Base-by-base conservation (phyloP, 2,329 filamentous ascomycete species). In the Fusarium staphyleae region DNA sequence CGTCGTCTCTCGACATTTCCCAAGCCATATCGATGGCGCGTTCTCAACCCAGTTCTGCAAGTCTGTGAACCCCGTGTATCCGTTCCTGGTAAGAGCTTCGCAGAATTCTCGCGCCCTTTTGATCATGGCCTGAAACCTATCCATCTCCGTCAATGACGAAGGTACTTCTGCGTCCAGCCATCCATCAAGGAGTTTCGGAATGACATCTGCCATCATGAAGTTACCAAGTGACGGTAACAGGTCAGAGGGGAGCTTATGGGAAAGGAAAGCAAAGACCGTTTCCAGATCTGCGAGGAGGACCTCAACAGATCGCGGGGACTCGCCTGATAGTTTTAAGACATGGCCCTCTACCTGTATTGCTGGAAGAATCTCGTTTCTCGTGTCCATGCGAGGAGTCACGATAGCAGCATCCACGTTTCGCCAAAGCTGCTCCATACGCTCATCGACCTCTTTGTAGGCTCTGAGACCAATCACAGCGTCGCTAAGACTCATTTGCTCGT, bases 111-210 rank as follows among this genome's bases (percentile, higher is more conserved):
- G 77, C 0, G 91, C 84, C 34, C 83, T 78, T 32, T 83, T 79
- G n/a, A 96, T 81, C 6, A 87, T 82, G 2, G 78, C 76, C 65
- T 96, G 86, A 66, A 96, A 97, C 2, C 77, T 78, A 8, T 79
- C 78, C 72, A 97, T 86, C 10, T 88, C 86, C 10, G 82, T 78
- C 10, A 96, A 77, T 0, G 89, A 87, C 2, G 87, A 78, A 1
- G 95, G 93, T 0, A 99, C 87, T 1, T 86, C 84, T 12, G 85
- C 81, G 26, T 90, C 84, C 7, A 99, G 81, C 88, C 91, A 96
- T 4, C 82, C 78, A 4, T 82, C 82, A 33, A 91, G 87, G 10
- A 97, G 79, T 16, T 84, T 83, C 5, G 84, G 80, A 8, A 87
- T 81, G 9, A 96, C 73, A 32, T 83, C 79, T 0, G 87, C 86